Evolutionary conservation across 768 basidiomycete genomes (phyloP).

Genomic region (Lepiota brunneoincarnata): DNA sequence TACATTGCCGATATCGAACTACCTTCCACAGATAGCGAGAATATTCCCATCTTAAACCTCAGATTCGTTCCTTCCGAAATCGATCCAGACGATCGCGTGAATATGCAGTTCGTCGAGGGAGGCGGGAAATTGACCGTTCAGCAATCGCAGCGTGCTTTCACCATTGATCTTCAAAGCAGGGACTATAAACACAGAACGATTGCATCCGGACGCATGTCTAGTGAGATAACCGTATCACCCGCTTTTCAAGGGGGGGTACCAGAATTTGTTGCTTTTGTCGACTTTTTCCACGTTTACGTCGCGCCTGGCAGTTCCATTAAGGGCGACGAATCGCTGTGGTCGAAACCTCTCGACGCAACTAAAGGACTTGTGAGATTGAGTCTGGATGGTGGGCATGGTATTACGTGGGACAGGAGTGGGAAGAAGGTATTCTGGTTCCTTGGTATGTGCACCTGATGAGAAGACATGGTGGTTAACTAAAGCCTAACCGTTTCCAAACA

Average conservation of each 20-base stretch:
- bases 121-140: slow-evolving; percentile 59
- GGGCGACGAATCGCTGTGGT: slow-evolving; percentile 53
- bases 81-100: slow-evolving; percentile 37
- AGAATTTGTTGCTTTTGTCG: slow-evolving; percentile 58
- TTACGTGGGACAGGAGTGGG: slow-evolving; percentile 63
- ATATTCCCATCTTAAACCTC: slow-evolving; percentile 42
- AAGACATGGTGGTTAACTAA: neutral
- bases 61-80: slow-evolving; percentile 53
- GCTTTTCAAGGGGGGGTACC: slow-evolving; percentile 19
- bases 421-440: slow-evolving; percentile 71
- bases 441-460: slow-evolving; percentile 38
- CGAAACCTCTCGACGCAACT: slow-evolving; percentile 67
- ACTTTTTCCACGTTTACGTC: slow-evolving; percentile 67
- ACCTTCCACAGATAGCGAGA: slow-evolving; percentile 28
- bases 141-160: slow-evolving; percentile 39
- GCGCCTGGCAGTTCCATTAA: slow-evolving; percentile 39
- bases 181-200: slow-evolving; percentile 46
- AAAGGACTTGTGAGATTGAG: slow-evolving; percentile 59
- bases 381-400: slow-evolving; percentile 71
- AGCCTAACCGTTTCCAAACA: slow-evolving; percentile 18
- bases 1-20: slow-evolving; percentile 62
- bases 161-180: slow-evolving; percentile 40
- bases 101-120: slow-evolving; percentile 55
- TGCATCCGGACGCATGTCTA: slow-evolving; percentile 54
- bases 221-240: slow-evolving; percentile 50